Evolutionary conservation across 805 yeast species (phyloP), one percentile per base, ranked within the genome.

Genomic region (Pichia exigua): DNA sequence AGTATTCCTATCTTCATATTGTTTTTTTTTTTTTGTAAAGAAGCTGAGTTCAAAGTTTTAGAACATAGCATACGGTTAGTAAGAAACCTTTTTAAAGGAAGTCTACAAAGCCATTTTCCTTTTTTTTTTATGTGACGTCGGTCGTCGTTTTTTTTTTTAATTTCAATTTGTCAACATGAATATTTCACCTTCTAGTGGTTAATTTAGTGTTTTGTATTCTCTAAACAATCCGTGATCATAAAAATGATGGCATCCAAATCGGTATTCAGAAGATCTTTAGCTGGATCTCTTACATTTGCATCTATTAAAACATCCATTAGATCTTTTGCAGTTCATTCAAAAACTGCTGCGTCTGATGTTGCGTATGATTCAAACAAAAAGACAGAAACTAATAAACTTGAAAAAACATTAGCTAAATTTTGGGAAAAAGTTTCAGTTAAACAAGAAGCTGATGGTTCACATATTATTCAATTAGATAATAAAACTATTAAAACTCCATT

Each of bases 401-500:
- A 85, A 42, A 83, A 82, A 62, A 84, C 94, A 0, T 68, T 84
- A 50, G 72, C 78, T 46, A 83, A 80, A 65, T 89, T 90, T 66
- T 90, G 97, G 97, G 87, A 86, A 51, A 77, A 81, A 45, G 94
- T 87, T 5, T 73, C 70, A 28, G 67, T 63, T 26, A 54, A 59
- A 15, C 65, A 71, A 50, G 60, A 63, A 0, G 62, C 64, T 1
- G 64, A 66, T 2, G 67, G 71, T 5, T 20, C 35, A 2, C 73
- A 71, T 51, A 78, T 77, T 43, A 73, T 92, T 26, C 81, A 81
- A 55, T 72, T 92, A 44, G 97, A 88, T 61, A 73, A 77, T 1
- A 86, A 84, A 65, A 79, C 96, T 0, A 71, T 94, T 53, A 83
- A 82, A 63, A 92, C 98, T 1, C 96, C 98, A 0, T 67, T 82